Percentiles rank a stretch among this genome's conserved stretches.
phyloP scores from a whole-genome alignment of 257 asterid species.

The Cordia subcordata region DNA sequence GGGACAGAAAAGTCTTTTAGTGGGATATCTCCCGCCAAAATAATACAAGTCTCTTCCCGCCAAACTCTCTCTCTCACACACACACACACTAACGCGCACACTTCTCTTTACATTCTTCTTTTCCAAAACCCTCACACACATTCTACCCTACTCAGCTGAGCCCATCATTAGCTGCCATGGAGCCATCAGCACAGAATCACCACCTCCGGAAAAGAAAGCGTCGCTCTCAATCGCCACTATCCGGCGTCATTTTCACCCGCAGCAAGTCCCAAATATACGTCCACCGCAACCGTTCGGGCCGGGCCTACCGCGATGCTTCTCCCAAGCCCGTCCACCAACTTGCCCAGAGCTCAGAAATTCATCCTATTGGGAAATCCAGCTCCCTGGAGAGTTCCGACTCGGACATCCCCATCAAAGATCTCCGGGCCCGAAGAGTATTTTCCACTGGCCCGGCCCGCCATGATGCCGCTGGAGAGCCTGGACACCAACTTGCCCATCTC shows the following conservation, averaged over 20 bases:
- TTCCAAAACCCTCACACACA: too few relatives aligned
- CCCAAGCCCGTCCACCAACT: neutral
- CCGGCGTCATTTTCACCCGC: conserved; percentile 32
- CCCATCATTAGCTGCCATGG: conserved; percentile 14
- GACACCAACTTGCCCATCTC: neutral
- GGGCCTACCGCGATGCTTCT: conserved; percentile 18
- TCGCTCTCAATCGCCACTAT: neutral
- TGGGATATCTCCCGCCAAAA: too few relatives aligned
- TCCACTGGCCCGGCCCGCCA: conserved; percentile 4
- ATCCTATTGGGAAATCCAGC: conserved; percentile 12
- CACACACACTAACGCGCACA: too few relatives aligned
- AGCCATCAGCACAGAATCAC: conserved; percentile 8
- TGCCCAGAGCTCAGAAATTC: conserved; percentile 1
- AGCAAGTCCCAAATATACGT: conserved; percentile 36
- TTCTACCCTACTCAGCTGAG: neutral
- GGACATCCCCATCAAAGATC: conserved; percentile 36
- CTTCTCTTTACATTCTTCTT: too few relatives aligned
- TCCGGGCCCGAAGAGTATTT: conserved; percentile 28
- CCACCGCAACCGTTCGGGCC: conserved; percentile 37
- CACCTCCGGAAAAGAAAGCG: conserved; percentile 22
- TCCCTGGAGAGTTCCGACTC: neutral
- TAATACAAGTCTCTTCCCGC: too few relatives aligned
- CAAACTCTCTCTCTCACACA: too few relatives aligned
- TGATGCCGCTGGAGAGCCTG: too few relatives aligned
- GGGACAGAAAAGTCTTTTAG: too few relatives aligned